Evolutionary conservation across 139 green algal genomes (phyloP), one percentile per base, ranked within the genome.

Genomic region (Coelastrella sp.): DNA sequence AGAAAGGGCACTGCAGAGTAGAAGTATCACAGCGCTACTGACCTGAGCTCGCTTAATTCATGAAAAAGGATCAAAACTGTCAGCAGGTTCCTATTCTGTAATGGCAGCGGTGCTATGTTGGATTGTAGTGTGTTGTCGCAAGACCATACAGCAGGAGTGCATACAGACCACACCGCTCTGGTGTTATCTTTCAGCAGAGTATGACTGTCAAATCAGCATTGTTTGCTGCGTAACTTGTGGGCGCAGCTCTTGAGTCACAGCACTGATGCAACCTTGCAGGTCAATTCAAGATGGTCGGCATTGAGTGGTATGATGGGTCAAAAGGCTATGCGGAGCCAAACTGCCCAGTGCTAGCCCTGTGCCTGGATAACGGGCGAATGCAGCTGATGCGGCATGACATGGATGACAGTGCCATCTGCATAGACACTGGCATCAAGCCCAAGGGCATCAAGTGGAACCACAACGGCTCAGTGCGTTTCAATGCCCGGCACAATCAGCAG

Each of bases 221-320:
- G 63, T 6, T 7, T 70, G 14, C 3, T 68, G 63, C 5, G 63
- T 17, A 70, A 9, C 63, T 70, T 4, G 12, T 0, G 3, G 3
- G 14, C 6, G 19, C 75, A 82, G 75, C 1, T 5, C 68, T 78
- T 78, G 20, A 1, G 68, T 22, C 68, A 49, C 35, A 84, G 19
- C 19, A 61, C 4, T 35, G 17, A 84, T n/a, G 6, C 78, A n/a
- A 19, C 7, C 7, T 17, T 82, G 57, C 72, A 82, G 57, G 27
- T 63, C 66, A 68, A 7, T 89, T 78, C 92, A 90, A 93, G 8
- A 94, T 98, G 49, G 92, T 96, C 6, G 96, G 92, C 8, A 75
- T 97, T n/a, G 94, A 98, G 72, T 98, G 96, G 96, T 97, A 98
- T 90, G 93, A 95, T 63, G 96, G 96, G 25, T 82, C 94, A 61